A percentile compares a stretch with the other conserved stretches of the same genome.
These are phyloP conservation scores for Coemansia sp. DNA, from an alignment of 192 early-diverging fungal species.

Conservation along the genomic window DNA sequence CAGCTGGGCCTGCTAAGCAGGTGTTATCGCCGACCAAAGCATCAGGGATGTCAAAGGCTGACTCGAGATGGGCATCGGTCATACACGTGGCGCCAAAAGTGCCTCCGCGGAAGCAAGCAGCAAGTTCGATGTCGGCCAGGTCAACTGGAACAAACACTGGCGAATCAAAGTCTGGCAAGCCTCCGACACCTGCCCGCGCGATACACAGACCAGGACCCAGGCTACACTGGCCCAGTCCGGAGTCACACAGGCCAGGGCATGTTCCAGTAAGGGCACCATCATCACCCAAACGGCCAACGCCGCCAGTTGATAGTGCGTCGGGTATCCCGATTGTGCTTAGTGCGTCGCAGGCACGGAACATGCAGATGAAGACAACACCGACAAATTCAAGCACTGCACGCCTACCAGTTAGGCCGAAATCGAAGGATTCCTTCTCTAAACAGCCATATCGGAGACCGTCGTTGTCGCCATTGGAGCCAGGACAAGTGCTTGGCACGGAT, in stretches of 20 bases:
- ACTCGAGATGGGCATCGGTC: not conserved
- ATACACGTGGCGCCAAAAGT: not conserved
- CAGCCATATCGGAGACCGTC: not conserved
- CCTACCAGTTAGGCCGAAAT: not conserved
- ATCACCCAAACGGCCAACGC: not conserved
- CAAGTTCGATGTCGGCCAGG: not conserved
- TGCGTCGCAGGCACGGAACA: not conserved
- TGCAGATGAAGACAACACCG: too few species aligned
- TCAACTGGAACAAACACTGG: not conserved
- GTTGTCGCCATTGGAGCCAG: not conserved
- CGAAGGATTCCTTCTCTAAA: too few species aligned
- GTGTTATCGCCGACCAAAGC: not conserved
- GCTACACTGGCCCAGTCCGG: not conserved
- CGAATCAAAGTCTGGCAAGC: not conserved
- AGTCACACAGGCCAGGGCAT: not conserved
- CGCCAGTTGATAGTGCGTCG: not conserved
- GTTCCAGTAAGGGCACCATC: not conserved
- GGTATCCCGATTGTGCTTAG: not conserved
- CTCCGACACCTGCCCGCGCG: not conserved
- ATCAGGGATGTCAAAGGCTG: not conserved
- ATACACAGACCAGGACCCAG: not conserved
- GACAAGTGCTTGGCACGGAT: not conserved
- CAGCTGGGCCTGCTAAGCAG: not conserved
- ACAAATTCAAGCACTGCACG: too few species aligned
- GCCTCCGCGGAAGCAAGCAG: not conserved